Percentiles rank a stretch among this genome's conserved stretches.
phyloP scores from a whole-genome alignment of 2,329 filamentous ascomycete genomes.

The Huntiella abstrusa region DNA sequence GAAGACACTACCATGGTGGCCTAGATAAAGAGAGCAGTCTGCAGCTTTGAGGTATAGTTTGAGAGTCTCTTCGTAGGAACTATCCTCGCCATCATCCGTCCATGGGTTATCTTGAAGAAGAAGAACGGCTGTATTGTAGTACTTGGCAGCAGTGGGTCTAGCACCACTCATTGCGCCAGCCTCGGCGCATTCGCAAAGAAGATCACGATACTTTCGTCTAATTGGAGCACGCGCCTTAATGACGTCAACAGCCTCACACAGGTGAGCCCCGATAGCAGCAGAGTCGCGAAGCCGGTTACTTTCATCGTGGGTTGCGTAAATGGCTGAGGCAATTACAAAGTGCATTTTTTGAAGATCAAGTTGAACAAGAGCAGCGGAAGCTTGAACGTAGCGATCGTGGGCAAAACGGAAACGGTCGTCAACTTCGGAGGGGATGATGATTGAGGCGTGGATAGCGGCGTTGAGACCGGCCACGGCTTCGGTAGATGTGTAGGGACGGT shows the following conservation, averaged over 20 bases:
- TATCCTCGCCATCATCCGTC: constrained; percentile 50
- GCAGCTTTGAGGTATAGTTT: constrained; percentile 61
- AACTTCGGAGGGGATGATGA: constrained; percentile 62
- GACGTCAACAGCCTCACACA: constrained; percentile 57
- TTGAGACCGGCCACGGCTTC: constrained; percentile 67
- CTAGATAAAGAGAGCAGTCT: constrained; percentile 67
- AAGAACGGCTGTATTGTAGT: constrained; percentile 56
- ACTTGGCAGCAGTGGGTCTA: constrained; percentile 62
- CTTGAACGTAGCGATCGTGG: constrained; percentile 72
- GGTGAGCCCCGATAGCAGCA: constrained; percentile 52
- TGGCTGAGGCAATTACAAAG: constrained; percentile 65
- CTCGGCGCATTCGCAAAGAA: constrained; percentile 63
- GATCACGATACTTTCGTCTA: constrained; percentile 49
- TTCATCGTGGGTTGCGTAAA: constrained; percentile 50
- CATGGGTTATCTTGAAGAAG: constrained; percentile 69
- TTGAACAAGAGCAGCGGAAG: constrained; percentile 50
- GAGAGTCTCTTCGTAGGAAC: constrained; percentile 67
- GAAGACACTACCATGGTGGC: constrained; percentile 48
- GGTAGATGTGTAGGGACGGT: constrained; percentile 33
- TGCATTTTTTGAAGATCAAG: constrained; percentile 65
- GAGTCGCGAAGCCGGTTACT: constrained; percentile 29
- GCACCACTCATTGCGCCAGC: constrained; percentile 67
- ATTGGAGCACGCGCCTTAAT: constrained; percentile 46
- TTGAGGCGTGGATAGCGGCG: constrained; percentile 57
- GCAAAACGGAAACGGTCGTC: constrained; percentile 79